Conservation (phyloP, 2,329 filamentous ascomycete genomes). For the Calonectria henricotiae region DNA sequence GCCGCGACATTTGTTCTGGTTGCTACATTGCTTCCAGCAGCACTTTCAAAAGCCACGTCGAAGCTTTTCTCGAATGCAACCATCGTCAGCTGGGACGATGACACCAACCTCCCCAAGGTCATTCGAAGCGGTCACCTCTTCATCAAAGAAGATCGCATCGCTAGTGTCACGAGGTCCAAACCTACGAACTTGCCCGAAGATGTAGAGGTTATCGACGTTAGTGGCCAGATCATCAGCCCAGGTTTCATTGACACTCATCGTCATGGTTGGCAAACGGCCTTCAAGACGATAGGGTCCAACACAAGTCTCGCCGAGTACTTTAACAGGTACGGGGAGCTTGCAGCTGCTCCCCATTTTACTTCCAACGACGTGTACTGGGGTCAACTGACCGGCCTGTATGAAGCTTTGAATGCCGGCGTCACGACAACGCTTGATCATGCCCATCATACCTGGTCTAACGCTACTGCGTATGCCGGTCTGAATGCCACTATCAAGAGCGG, state of each 20-base stretch:
- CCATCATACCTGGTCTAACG: slow-evolving; percentile 65
- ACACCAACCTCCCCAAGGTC: not conserved
- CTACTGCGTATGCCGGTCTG: slow-evolving; percentile 62
- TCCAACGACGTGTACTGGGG: slow-evolving; percentile 65
- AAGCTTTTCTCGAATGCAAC: not conserved
- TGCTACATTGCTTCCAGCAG: not conserved
- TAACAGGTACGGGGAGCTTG: slow-evolving; percentile 58
- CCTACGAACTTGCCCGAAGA: not conserved
- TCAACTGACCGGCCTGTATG: slow-evolving; percentile 65
- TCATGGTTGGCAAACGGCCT: slow-evolving; percentile 71
- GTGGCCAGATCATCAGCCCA: slow-evolving; percentile 68
- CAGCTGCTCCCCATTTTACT: slow-evolving; percentile 55
- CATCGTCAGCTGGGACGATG: not conserved
- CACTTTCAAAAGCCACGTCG: not conserved
- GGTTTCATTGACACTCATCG: slow-evolving; percentile 73
- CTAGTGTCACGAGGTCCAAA: not conserved
- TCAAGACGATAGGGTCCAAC: slow-evolving; percentile 69
- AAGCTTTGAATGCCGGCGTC: slow-evolving; percentile 69
- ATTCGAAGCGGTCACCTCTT: slow-evolving; percentile 2
- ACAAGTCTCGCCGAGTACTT: slow-evolving; percentile 68
- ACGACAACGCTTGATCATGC: slow-evolving; percentile 71
- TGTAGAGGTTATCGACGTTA: slow-evolving; percentile 62
- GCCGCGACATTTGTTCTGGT: not conserved
- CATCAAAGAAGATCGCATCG: not conserved
- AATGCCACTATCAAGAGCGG: slow-evolving; percentile 66